Percentiles rank a stretch among this genome's conserved stretches.
phyloP scores from a whole-genome alignment of 257 asterid species.

The Coffea eugenioides region DNA sequence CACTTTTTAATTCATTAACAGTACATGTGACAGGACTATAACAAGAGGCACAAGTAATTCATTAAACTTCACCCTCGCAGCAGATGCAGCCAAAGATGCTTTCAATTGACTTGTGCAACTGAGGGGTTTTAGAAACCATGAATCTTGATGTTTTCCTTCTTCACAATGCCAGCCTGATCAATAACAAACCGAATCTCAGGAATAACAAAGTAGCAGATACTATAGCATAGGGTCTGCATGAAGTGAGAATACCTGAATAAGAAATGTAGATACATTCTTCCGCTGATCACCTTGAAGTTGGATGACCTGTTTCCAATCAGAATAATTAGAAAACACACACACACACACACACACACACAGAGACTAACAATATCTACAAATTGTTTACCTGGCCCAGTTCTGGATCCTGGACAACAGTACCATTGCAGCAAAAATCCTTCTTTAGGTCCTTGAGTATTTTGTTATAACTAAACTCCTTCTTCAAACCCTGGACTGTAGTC shows the following conservation, averaged over 20 bases:
- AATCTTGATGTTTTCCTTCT: constrained; percentile 76
- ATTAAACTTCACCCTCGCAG: not conserved
- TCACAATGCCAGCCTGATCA: constrained; percentile 70
- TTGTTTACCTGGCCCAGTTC: constrained; percentile 69
- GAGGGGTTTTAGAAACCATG: constrained; percentile 61
- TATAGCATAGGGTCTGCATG: not conserved
- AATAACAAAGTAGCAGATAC: not conserved
- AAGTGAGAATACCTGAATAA: constrained; percentile 24
- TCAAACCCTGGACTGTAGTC: constrained; percentile 83
- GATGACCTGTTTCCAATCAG: constrained; percentile 30
- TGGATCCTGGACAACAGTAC: constrained; percentile 82
- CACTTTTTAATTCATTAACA: not conserved
- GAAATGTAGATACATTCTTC: constrained; percentile 41
- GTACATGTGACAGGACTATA: constrained; percentile 5
- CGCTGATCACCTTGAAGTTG: constrained; percentile 51
- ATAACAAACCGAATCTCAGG: not conserved
- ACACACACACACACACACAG: not conserved
- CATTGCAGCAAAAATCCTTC: constrained; percentile 88
- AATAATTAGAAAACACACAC: not conserved
- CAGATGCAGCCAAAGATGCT: constrained; percentile 1
- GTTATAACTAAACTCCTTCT: constrained; percentile 75
- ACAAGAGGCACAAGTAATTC: not conserved
- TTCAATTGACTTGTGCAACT: constrained; percentile 13
- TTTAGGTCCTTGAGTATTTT: constrained; percentile 83
- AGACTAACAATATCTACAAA: not conserved